Evolutionary conservation across 179 eudicot genomes (phyloP), one percentile per base, ranked within the genome.

Genomic region (Silene coronaria): DNA sequence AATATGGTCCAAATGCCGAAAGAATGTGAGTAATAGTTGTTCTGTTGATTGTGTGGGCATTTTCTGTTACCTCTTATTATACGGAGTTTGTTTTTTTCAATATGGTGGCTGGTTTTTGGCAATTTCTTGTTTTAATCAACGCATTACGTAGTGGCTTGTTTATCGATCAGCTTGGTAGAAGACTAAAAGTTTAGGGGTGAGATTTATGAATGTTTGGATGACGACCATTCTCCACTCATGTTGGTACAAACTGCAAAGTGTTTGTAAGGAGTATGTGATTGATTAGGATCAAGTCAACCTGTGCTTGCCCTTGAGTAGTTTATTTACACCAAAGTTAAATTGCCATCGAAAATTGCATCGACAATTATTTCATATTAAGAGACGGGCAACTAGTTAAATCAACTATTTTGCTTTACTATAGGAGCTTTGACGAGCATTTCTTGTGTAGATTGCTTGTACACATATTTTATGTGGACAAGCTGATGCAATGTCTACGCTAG

Each of bases 1-100:
- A 91, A 72, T 93, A 91, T 81, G 97, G 98, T 38, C 98, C 98
- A 0, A 91, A 90, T 87, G 98, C 98, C 3, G 98, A 93, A 82
- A 75, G 83, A 82, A 91, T 93, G 98, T 93, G 76, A 90, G 96
- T 63, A 11, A 19, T n/a, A 60, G 27, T 51, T 74, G 5, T 53
- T 21, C n/a, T 21, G 51, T 65, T 24, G 10, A 0, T 13, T 62
- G 22, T 19, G 0, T 38, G 2, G 6, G 14, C 5, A 5, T 17
- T 16, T 67, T 17, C 8, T 23, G 10, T 32, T 11, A 11, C 13
- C 5, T 46, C 30, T 9, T 10, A 24, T 13, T 64, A 36, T 67
- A 10, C 46, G 10, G 45, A 38, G 64, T 53, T 24, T n/a, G 27
- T 57, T 34, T 9, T 9, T 71, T 48, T 22, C 27, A 10, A 3